Evolutionary conservation across 768 basidiomycete species (phyloP).

Genomic region (Rhodosporidiobolus sp.): DNA sequence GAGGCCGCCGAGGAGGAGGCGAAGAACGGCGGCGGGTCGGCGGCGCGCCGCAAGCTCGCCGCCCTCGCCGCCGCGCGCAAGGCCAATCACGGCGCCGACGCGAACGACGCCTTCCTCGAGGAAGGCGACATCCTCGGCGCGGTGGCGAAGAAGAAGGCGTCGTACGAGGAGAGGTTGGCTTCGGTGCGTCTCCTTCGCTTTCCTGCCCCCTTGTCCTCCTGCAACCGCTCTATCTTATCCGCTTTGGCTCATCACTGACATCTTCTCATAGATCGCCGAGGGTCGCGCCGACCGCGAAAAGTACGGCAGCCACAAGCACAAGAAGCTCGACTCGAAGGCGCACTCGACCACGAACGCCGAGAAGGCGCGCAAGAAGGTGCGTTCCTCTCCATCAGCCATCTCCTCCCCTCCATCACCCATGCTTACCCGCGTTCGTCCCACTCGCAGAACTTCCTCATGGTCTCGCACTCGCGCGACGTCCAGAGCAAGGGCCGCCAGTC

Average conservation of each 20-base stretch:
- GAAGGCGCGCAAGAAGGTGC: conserved; percentile 33
- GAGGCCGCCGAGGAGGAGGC: conserved; percentile 71
- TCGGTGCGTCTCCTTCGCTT: conserved; percentile 48
- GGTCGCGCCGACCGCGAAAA: conserved; percentile 94
- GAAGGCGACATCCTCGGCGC: conserved; percentile 91
- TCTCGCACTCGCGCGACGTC: conserved; percentile 26
- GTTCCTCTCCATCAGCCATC: background rate
- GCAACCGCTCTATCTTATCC: background rate
- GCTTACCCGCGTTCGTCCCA: background rate
- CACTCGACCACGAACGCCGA: conserved; percentile 42
- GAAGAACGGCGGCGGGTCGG: conserved; percentile 65
- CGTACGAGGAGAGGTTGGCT: conserved; percentile 89
- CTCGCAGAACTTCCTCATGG: conserved; percentile 34
- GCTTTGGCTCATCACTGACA: background rate
- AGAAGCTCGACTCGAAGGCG: conserved; percentile 42
- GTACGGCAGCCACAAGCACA: conserved; percentile 57
- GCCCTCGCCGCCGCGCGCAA: conserved; percentile 71
- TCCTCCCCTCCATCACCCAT: background rate
- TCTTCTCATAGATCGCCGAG: conserved; percentile 60
- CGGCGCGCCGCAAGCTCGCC: conserved; percentile 84
- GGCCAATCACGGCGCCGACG: conserved; percentile 46
- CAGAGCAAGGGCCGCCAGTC: conserved; percentile 18
- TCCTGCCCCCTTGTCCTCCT: too few relatives aligned
- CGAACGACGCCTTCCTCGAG: conserved; percentile 56
- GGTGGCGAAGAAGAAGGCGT: conserved; percentile 85